A percentile compares a stretch with the other conserved stretches of the same genome.
Evolutionary conservation across 129 eudicot genomes (phyloP).

Genomic region (Lactuca saligna): DNA sequence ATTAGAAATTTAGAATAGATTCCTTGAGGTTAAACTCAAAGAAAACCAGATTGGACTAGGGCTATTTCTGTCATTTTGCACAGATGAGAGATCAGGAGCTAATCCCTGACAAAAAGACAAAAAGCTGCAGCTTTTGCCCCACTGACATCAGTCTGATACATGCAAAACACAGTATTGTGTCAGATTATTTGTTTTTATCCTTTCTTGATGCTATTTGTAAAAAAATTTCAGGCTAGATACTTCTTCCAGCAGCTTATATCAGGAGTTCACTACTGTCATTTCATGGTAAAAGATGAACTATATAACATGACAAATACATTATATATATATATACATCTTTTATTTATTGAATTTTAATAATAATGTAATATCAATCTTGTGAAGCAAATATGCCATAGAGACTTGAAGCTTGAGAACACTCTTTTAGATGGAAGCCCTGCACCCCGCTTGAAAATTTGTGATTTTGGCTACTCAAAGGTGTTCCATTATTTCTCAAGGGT

Average conservation of each 20-base stretch:
- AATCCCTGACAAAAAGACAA: neutral
- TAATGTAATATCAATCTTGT: neutral
- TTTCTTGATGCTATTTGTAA: constrained; percentile 1
- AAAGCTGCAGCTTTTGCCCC: neutral
- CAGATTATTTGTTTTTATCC: no score
- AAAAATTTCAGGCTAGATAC: constrained; percentile 37
- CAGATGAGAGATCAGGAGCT: neutral
- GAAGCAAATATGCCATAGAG: constrained; percentile 97
- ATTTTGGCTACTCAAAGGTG: constrained; percentile 98
- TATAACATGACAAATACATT: neutral
- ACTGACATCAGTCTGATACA: neutral
- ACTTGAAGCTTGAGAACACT: constrained; percentile 88
- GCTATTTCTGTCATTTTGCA: neutral
- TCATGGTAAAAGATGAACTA: constrained; percentile 55
- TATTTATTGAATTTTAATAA: neutral
- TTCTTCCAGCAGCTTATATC: constrained; percentile 49
- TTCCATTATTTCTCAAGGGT: neutral
- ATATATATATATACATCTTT: neutral
- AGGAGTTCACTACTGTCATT: constrained; percentile 46
- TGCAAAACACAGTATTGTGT: no score
- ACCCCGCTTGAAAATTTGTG: constrained; percentile 94
- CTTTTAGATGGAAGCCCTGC: constrained; percentile 99
- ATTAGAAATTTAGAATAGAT: no score
- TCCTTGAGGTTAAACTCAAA: no score
- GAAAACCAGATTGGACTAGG: no score